Conservation (phyloP, 768 basidiomycete species). For the Suillus decipiens region DNA sequence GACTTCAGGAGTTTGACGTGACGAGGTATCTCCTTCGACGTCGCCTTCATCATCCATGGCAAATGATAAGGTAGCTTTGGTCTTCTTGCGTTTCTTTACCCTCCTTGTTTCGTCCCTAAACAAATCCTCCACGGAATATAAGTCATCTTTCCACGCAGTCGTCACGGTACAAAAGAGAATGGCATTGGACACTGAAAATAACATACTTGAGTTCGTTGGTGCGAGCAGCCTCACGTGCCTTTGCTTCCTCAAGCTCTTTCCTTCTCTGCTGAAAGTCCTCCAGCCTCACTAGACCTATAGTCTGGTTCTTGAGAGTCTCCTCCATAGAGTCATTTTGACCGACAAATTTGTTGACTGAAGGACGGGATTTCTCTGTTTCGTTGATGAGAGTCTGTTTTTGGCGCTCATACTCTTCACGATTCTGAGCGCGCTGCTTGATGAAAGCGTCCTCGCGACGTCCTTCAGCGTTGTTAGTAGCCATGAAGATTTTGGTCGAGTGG, state of each 20-base stretch:
- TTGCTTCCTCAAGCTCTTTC: conserved; percentile 89
- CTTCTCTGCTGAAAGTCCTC: conserved; percentile 91
- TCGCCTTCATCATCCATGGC: conserved; percentile 78
- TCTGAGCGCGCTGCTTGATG: conserved; percentile 76
- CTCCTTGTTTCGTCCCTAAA: conserved; percentile 88
- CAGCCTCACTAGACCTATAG: conserved; percentile 87
- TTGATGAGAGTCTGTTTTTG: conserved; percentile 79
- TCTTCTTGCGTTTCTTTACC: conserved; percentile 91
- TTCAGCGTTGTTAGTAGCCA: conserved; percentile 79
- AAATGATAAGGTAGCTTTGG: conserved; percentile 89
- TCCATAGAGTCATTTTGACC: conserved; percentile 95
- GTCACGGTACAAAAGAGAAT: conserved; percentile 16
- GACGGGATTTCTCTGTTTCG: conserved; percentile 92
- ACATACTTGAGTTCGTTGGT: conserved; percentile 88
- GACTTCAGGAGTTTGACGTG: conserved; percentile 39
- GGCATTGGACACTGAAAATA: conserved; percentile 28
- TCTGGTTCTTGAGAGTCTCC: conserved; percentile 86
- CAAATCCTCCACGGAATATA: conserved; percentile 76
- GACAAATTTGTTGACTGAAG: conserved; percentile 86
- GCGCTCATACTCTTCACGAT: conserved; percentile 79
- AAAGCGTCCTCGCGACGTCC: conserved; percentile 87
- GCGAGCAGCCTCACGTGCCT: conserved; percentile 84
- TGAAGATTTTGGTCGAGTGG: conserved; percentile 33
- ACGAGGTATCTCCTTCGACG: conserved; percentile 40
- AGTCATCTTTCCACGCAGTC: conserved; percentile 48